Conservation (phyloP, 2,329 filamentous ascomycete genomes). For the Aaosphaeria arxii region DNA sequence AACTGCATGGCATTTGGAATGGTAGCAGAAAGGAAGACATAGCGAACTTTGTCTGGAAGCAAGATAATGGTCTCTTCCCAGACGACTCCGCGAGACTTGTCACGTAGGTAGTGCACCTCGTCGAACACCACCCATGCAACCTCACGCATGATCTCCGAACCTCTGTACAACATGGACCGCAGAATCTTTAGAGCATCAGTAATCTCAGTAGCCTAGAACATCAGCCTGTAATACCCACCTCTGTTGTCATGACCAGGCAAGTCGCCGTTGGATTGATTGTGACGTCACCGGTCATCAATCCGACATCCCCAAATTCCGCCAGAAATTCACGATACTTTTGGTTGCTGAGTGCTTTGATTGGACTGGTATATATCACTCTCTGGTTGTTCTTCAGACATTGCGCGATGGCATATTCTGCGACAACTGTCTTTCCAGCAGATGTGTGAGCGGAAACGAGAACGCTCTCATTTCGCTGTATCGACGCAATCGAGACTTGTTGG, state of each 20-base stretch:
- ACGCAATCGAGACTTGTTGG: conserved; percentile 90
- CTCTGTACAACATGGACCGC: conserved; percentile 95
- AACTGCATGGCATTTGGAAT: conserved; percentile 99
- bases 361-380: conserved; percentile 97
- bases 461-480: conserved; percentile 94
- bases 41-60: conserved; percentile 95
- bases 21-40: conserved; percentile 96
- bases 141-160: conserved; percentile 99
- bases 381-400: conserved; percentile 97
- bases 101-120: conserved; percentile 97
- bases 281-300: conserved; percentile 97
- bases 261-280: conserved; percentile 98
- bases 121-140: conserved; percentile 98
- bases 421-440: conserved; percentile 95
- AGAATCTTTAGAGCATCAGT: conserved; percentile 64
- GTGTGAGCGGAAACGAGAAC: conserved; percentile 96
- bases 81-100: conserved; percentile 89
- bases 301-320: conserved; percentile 93
- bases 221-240: conserved; percentile 44
- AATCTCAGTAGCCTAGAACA: neutral
- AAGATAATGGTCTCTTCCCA: conserved; percentile 99
- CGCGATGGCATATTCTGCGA: conserved; percentile 96
- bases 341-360: conserved; percentile 97
- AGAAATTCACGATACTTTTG: conserved; percentile 98
- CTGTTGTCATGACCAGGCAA: conserved; percentile 97